phyloP scores from a whole-genome alignment of 1,284 basidiomycete species.

The Rhodotorula sp. region DNA sequence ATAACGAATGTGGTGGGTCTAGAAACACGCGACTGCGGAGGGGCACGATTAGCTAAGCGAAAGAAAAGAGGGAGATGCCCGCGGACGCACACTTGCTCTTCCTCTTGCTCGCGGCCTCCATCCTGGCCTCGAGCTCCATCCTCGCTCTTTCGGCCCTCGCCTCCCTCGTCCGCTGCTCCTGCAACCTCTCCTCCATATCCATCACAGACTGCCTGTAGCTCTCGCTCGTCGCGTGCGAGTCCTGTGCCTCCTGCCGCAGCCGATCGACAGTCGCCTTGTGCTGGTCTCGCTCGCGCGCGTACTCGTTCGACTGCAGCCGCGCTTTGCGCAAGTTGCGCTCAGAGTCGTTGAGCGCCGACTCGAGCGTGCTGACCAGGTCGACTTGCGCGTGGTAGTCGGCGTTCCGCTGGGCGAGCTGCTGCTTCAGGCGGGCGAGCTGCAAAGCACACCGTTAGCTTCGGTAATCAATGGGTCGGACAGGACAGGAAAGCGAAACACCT shows the following conservation, averaged over 20 bases:
- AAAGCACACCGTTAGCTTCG: no score
- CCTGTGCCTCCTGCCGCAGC: constrained; percentile 59
- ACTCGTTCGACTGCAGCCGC: constrained; percentile 80
- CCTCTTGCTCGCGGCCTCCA: constrained; percentile 69
- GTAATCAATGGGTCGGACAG: no score
- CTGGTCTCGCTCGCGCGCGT: constrained; percentile 76
- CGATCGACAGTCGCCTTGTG: constrained; percentile 62
- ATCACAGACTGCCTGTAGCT: constrained; percentile 67
- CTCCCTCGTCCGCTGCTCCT: constrained; percentile 76
- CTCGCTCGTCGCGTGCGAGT: constrained; percentile 72
- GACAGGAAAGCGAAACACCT: constrained; percentile 44
- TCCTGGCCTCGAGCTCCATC: constrained; percentile 74
- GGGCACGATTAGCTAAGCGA: not conserved
- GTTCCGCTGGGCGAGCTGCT: constrained; percentile 85
- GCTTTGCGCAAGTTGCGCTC: constrained; percentile 88
- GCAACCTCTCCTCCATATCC: constrained; percentile 65
- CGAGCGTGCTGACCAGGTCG: constrained; percentile 78
- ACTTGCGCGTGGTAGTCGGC: constrained; percentile 68
- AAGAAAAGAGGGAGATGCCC: not conserved
- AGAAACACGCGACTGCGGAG: constrained; percentile 19
- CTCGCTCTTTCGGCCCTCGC: constrained; percentile 62
- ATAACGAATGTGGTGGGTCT: not conserved
- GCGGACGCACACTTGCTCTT: constrained; percentile 40
- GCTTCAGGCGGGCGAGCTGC: constrained; percentile 82
- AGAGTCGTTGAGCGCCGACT: constrained; percentile 77